Conservation (phyloP, 2,329 filamentous ascomycete species). For the Pseudogymnoascus sp. region DNA sequence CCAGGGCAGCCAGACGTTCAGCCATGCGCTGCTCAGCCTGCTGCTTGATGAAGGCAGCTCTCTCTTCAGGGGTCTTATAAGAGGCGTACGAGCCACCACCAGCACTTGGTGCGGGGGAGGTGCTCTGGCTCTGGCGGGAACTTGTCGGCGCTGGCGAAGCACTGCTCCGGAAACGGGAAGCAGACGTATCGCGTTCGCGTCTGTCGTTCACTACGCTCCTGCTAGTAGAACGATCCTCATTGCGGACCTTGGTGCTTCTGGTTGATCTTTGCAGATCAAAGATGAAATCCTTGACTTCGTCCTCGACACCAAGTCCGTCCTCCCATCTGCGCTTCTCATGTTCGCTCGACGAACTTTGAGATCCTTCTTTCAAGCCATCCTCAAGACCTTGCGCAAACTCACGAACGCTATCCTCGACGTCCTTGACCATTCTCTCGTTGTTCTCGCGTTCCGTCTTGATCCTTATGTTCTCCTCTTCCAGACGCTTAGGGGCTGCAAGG, state of each 20-base stretch:
- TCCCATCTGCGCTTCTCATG: constrained; percentile 94
- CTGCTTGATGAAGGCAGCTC: constrained; percentile 92
- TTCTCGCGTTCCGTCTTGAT: constrained; percentile 80
- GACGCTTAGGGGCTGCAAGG: constrained; percentile 67
- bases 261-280: constrained; percentile 88
- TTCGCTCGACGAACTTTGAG: constrained; percentile 66
- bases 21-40: constrained; percentile 97
- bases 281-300: constrained; percentile 95
- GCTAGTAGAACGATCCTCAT: constrained; percentile 44
- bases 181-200: constrained; percentile 18
- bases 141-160: constrained; percentile 36
- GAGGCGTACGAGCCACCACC: constrained; percentile 63
- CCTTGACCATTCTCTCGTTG: constrained; percentile 91
- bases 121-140: constrained; percentile 29
- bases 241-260: constrained; percentile 60
- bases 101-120: constrained; percentile 34
- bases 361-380: constrained; percentile 75
- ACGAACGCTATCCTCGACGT: constrained; percentile 91
- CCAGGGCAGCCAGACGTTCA: constrained; percentile 85
- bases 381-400: constrained; percentile 82
- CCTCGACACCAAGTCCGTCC: constrained; percentile 89
- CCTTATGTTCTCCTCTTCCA: constrained; percentile 81
- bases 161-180: constrained; percentile 29
- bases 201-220: constrained; percentile 29
- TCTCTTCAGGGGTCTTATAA: constrained; percentile 85